Conservation (phyloP, 140 eudicot genomes). For the Cichorium intybus region DNA sequence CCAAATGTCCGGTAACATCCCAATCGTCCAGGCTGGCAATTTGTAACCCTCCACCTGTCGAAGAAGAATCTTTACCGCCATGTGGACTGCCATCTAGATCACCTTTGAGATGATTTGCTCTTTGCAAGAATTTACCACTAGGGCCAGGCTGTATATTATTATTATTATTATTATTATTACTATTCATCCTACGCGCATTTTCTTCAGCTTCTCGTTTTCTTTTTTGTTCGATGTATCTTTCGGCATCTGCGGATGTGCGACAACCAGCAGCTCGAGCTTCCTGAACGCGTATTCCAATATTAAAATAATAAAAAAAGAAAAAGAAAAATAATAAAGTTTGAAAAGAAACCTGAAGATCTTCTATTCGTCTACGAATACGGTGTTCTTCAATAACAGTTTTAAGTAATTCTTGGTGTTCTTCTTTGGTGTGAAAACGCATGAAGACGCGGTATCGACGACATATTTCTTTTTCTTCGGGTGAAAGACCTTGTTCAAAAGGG, state of each 20-base stretch:
- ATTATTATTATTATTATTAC: conserved; percentile 14
- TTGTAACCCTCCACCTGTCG: conserved; percentile 33
- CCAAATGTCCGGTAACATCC: conserved; percentile 78
- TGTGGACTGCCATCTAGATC: conserved; percentile 52
- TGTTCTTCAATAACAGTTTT: conserved; percentile 85
- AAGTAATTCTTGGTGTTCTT: conserved; percentile 75
- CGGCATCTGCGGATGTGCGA: conserved; percentile 74
- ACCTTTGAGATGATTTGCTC: conserved; percentile 67
- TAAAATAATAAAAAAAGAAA: not conserved
- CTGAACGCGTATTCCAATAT: conserved; percentile 34
- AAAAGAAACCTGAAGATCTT: conserved; percentile 68
- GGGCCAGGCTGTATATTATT: conserved; percentile 60
- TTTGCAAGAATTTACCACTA: conserved; percentile 77
- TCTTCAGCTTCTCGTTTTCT: conserved; percentile 84
- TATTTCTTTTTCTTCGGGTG: conserved; percentile 80
- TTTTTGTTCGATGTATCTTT: conserved; percentile 73
- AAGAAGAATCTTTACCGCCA: conserved; percentile 34
- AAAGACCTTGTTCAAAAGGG: conserved; percentile 71
- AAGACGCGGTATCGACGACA: conserved; percentile 74
- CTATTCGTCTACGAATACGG: conserved; percentile 66
- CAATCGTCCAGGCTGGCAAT: conserved; percentile 55
- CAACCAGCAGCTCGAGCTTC: conserved; percentile 97
- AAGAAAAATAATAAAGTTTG: not conserved
- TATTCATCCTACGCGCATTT: conserved; percentile 56
- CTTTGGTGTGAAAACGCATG: conserved; percentile 91